These are phyloP conservation scores for Zalaria sp. DNA, from an alignment of 2,329 filamentous ascomycete genomes.

Conservation along the genomic window DNA sequence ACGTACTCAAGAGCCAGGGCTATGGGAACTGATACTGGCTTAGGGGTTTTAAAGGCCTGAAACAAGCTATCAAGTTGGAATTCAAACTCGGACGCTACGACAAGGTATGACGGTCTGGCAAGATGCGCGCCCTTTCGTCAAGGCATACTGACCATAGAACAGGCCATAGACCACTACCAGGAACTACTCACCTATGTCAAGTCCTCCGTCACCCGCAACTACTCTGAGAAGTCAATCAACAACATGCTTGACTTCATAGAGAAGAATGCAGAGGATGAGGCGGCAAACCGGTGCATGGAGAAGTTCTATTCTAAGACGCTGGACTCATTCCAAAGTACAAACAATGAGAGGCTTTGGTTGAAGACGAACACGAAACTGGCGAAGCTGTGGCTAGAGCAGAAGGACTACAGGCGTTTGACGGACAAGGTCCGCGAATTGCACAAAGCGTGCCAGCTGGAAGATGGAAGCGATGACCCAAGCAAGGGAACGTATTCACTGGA, in stretches of 20 bases:
- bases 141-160: slow-evolving; percentile 2
- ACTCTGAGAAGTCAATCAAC: slow-evolving; percentile 98
- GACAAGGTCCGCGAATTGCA: slow-evolving; percentile 83
- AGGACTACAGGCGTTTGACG: slow-evolving; percentile 67
- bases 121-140: not conserved
- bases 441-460: slow-evolving; percentile 71
- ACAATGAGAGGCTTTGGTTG: slow-evolving; percentile 92
- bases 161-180: slow-evolving; percentile 85
- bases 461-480: slow-evolving; percentile 79
- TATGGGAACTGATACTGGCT: not conserved
- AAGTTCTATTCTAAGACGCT: slow-evolving; percentile 90
- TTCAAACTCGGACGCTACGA: slow-evolving; percentile 84
- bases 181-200: slow-evolving; percentile 96
- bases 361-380: slow-evolving; percentile 98
- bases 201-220: slow-evolving; percentile 91
- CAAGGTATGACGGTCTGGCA: slow-evolving; percentile 39
- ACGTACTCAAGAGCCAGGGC: not conserved
- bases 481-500: slow-evolving; percentile 95
- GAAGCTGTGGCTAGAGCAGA: slow-evolving; percentile 78
- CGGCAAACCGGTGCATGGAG: slow-evolving; percentile 73
- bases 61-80: slow-evolving; percentile 95
- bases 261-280: slow-evolving; percentile 62
- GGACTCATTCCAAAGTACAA: slow-evolving; percentile 88
- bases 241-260: slow-evolving; percentile 98
- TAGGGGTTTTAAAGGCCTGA: slow-evolving; percentile 87